These are phyloP conservation scores for Cicer chorassanicum DNA, from an alignment of 306 rosid genomes.

Conservation along the genomic window DNA sequence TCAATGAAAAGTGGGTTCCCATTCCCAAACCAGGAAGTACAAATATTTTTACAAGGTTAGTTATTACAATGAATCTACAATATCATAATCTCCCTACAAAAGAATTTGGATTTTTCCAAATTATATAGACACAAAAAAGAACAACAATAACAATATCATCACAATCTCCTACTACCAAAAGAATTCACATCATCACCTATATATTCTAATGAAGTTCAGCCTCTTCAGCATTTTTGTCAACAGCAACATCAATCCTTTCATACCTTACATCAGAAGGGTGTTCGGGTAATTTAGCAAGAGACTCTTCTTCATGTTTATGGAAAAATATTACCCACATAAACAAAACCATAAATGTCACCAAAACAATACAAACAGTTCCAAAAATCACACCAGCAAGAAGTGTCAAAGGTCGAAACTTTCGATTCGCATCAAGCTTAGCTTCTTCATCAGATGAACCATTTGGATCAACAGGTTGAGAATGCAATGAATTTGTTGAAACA, in stretches of 20 bases:
- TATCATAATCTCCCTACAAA: slow-evolving; percentile 38
- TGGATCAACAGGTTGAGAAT: slow-evolving; percentile 64
- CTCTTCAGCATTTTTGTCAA: slow-evolving; percentile 50
- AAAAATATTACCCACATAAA: slow-evolving; percentile 66
- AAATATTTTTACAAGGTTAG: slow-evolving; percentile 19
- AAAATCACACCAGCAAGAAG: slow-evolving; percentile 71
- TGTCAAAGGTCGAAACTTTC: slow-evolving; percentile 38
- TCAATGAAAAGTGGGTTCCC: neutral
- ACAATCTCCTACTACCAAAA: slow-evolving; percentile 3
- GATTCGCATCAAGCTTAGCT: slow-evolving; percentile 2
- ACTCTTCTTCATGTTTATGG: slow-evolving; percentile 43
- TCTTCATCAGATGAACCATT: neutral
- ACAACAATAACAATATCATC: neutral
- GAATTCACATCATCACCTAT: neutral
- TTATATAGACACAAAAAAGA: neutral
- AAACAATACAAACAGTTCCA: slow-evolving; percentile 60
- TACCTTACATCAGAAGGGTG: slow-evolving; percentile 58
- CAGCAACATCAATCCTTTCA: slow-evolving; percentile 68
- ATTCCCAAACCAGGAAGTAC: neutral
- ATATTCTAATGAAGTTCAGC: slow-evolving; percentile 35
- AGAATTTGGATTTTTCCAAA: slow-evolving; percentile 21
- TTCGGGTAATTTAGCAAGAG: slow-evolving; percentile 44
- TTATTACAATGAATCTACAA: slow-evolving; percentile 30
- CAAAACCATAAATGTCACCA: slow-evolving; percentile 61
- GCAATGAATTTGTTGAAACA: slow-evolving; percentile 46